phyloP scores from a whole-genome alignment of 805 yeast species.

The Candida corydali region DNA sequence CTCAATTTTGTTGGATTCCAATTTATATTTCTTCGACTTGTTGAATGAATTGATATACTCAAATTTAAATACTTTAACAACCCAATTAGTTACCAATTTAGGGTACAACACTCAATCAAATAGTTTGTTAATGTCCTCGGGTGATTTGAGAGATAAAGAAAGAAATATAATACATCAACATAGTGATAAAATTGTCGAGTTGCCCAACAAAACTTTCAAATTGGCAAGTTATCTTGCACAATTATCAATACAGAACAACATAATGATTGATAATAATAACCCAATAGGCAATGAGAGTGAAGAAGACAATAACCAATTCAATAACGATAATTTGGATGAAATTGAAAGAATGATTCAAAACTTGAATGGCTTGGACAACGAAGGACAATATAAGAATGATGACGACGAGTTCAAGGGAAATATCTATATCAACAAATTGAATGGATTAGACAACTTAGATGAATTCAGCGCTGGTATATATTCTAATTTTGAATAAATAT shows the following conservation, averaged over 20 bases:
- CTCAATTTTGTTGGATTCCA: slow-evolving; percentile 28
- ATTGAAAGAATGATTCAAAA: slow-evolving; percentile 11
- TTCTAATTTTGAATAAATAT: slow-evolving; percentile 57
- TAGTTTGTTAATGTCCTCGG: slow-evolving; percentile 7
- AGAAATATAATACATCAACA: background rate
- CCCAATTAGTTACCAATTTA: slow-evolving; percentile 26
- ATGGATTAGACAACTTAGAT: slow-evolving; percentile 58
- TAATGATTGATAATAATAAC: slow-evolving; percentile 43
- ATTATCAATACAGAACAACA: slow-evolving; percentile 60
- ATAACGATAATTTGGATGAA: slow-evolving; percentile 8
- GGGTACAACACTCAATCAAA: background rate
- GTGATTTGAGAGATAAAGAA: slow-evolving; percentile 11
- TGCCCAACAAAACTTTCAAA: slow-evolving; percentile 27
- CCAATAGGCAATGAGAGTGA: slow-evolving; percentile 12
- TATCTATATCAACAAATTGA: slow-evolving; percentile 31
- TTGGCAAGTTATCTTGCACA: slow-evolving; percentile 71
- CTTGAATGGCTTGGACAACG: slow-evolving; percentile 8
- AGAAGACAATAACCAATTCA: background rate
- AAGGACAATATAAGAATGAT: too few species aligned
- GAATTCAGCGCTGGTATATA: slow-evolving; percentile 89
- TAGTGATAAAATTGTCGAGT: slow-evolving; percentile 14
- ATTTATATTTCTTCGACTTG: slow-evolving; percentile 26
- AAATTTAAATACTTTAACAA: slow-evolving; percentile 32
- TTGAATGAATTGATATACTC: slow-evolving; percentile 28
- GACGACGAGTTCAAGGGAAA: slow-evolving; percentile 31